phyloP scores from a whole-genome alignment of 257 asterid species.

The Solanum appendiculatum region DNA sequence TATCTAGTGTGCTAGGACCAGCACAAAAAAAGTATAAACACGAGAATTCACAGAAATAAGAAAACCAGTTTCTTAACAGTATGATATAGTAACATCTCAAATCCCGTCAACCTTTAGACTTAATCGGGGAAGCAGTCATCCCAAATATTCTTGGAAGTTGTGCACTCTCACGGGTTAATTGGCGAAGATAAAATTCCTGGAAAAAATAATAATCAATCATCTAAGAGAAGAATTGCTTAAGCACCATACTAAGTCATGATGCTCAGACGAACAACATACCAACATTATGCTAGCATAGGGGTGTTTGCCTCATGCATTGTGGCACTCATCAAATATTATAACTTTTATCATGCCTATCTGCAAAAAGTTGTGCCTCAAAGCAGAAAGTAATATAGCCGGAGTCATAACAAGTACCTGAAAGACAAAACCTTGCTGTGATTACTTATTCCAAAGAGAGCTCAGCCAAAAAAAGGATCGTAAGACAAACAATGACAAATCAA shows the following conservation, averaged over 20 bases:
- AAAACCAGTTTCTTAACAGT: not conserved
- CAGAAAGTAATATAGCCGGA: conserved; percentile 61
- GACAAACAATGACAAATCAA: not conserved
- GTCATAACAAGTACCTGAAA: conserved; percentile 94
- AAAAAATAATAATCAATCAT: not conserved
- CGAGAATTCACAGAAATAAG: not conserved
- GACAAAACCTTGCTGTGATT: not conserved
- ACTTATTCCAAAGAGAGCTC: not conserved
- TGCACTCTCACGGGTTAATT: conserved; percentile 7
- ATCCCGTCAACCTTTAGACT: conserved; percentile 55
- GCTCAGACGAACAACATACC: conserved; percentile 24
- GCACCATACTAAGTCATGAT: not conserved
- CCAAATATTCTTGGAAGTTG: conserved; percentile 79
- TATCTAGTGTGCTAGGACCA: conserved; percentile 29
- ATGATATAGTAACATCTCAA: not conserved
- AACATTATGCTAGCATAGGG: conserved; percentile 65
- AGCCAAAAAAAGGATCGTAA: not conserved
- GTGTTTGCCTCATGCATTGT: conserved; percentile 64
- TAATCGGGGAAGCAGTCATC: conserved; percentile 95
- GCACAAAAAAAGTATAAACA: not conserved
- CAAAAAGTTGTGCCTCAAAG: conserved; percentile 56
- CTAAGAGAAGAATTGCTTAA: not conserved
- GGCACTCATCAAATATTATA: conserved; percentile 82
- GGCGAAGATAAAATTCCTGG: conserved; percentile 64
- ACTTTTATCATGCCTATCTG: conserved; percentile 51